Percentiles rank a stretch among this genome's conserved stretches.
Evolutionary conservation across 768 basidiomycete species (phyloP).

Genomic region (Mycena capillaripes): DNA sequence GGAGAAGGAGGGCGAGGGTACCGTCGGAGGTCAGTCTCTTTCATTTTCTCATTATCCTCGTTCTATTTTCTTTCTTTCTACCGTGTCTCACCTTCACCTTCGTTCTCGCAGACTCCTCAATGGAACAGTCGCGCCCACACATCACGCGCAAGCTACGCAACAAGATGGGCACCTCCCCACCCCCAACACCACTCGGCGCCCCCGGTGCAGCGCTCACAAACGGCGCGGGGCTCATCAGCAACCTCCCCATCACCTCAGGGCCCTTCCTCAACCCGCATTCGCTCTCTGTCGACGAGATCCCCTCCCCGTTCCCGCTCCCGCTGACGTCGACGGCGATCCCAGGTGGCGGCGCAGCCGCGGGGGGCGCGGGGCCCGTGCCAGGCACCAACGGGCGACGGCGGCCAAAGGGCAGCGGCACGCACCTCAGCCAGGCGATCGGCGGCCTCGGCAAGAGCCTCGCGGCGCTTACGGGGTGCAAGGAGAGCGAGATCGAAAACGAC

Average conservation of each 20-base stretch:
- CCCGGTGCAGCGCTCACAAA: slow-evolving; percentile 52
- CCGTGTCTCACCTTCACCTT: slow-evolving; percentile 3
- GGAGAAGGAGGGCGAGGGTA: slow-evolving; percentile 92
- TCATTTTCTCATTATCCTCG: neutral
- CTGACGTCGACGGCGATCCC: slow-evolving; percentile 69
- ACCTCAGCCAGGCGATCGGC: slow-evolving; percentile 71
- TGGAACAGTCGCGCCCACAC: slow-evolving; percentile 85
- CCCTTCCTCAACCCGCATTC: slow-evolving; percentile 88
- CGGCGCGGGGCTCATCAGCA: slow-evolving; percentile 50
- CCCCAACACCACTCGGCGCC: slow-evolving; percentile 75
- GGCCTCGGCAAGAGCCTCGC: slow-evolving; percentile 82
- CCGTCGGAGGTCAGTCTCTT: slow-evolving; percentile 68
- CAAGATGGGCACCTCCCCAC: slow-evolving; percentile 83
- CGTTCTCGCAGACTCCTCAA: slow-evolving; percentile 68
- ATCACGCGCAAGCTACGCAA: slow-evolving; percentile 89
- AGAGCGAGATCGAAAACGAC: slow-evolving; percentile 81
- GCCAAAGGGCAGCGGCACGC: slow-evolving; percentile 66
- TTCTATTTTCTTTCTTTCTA: neutral
- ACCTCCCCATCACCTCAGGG: slow-evolving; percentile 75
- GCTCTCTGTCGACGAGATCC: slow-evolving; percentile 87
- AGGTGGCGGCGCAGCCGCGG: slow-evolving; percentile 46
- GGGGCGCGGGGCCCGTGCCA: slow-evolving; percentile 46
- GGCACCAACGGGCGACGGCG: slow-evolving; percentile 61
- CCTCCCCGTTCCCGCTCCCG: slow-evolving; percentile 86
- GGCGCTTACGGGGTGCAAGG: slow-evolving; percentile 70